These are phyloP conservation scores for Suillus bovinus DNA, from an alignment of 768 basidiomycete genomes.

Conservation along the genomic window DNA sequence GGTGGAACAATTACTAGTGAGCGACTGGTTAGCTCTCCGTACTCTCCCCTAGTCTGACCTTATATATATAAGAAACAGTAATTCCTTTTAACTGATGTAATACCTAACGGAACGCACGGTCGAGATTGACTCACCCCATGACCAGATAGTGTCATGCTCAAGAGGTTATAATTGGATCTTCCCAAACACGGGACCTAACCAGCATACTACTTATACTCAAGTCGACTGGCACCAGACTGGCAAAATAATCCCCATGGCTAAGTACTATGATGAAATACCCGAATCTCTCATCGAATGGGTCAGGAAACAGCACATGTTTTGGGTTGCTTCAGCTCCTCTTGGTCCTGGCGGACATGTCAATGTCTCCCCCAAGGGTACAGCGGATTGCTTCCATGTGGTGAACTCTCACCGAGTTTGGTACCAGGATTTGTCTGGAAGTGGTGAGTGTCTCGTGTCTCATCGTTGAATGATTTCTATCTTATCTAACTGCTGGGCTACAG, in stretches of 20 bases:
- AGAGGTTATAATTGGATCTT: neutral
- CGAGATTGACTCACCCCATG: neutral
- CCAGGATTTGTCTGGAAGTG: slow-evolving; percentile 69
- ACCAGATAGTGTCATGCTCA: neutral
- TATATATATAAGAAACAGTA: neutral
- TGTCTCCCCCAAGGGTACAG: slow-evolving; percentile 68
- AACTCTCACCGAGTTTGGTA: slow-evolving; percentile 65
- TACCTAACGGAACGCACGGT: neutral
- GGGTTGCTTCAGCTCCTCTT: slow-evolving; percentile 70
- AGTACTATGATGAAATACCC: slow-evolving; percentile 49
- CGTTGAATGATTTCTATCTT: neutral
- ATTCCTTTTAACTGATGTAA: neutral
- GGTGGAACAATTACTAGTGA: neutral
- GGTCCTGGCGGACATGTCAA: slow-evolving; percentile 59
- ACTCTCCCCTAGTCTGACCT: neutral
- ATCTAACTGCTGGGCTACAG: slow-evolving; percentile 27
- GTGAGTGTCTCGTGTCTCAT: slow-evolving; percentile 37
- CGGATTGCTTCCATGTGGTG: slow-evolving; percentile 61
- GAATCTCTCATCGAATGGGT: slow-evolving; percentile 58
- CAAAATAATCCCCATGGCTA: neutral
- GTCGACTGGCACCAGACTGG: neutral
- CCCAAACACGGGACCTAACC: neutral
- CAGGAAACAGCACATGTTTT: slow-evolving; percentile 64
- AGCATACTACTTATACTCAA: neutral
- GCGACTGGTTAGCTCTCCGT: neutral